These are phyloP conservation scores for Russula foetens DNA, from an alignment of 768 basidiomycete genomes.

Conservation along the genomic window DNA sequence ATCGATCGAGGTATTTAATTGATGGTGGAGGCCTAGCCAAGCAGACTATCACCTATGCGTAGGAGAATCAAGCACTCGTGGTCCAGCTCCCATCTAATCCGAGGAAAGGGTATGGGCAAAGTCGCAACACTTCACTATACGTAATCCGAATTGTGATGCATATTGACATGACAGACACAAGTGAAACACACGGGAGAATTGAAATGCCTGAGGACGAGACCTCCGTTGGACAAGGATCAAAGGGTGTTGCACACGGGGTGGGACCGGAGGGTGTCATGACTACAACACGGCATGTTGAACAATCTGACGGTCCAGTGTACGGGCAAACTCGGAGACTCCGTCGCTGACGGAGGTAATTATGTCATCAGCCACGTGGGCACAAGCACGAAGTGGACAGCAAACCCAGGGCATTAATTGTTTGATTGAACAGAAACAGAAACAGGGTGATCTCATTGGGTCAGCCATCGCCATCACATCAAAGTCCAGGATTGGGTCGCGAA, in stretches of 20 bases:
- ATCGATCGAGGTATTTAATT: not conserved
- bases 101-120: not conserved
- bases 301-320: not conserved
- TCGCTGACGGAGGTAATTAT: not conserved
- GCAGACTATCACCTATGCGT: not conserved
- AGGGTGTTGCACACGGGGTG: not conserved
- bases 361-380: not conserved
- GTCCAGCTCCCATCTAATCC: not conserved
- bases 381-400: not conserved
- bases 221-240: conserved; percentile 6
- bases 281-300: not conserved
- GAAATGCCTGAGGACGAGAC: not conserved
- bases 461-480: not conserved
- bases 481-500: not conserved
- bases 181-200: not conserved
- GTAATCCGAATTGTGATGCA: not conserved
- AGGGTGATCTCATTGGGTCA: not conserved
- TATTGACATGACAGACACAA: not conserved
- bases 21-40: not conserved
- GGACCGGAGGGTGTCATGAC: not conserved
- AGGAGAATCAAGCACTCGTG: not conserved
- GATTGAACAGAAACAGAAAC: no score
- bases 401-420: no score
- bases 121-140: not conserved
- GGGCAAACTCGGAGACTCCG: not conserved